Evolutionary conservation across 352 stramenopile genomes (phyloP).

Genomic region (Detonula confervacea): DNA sequence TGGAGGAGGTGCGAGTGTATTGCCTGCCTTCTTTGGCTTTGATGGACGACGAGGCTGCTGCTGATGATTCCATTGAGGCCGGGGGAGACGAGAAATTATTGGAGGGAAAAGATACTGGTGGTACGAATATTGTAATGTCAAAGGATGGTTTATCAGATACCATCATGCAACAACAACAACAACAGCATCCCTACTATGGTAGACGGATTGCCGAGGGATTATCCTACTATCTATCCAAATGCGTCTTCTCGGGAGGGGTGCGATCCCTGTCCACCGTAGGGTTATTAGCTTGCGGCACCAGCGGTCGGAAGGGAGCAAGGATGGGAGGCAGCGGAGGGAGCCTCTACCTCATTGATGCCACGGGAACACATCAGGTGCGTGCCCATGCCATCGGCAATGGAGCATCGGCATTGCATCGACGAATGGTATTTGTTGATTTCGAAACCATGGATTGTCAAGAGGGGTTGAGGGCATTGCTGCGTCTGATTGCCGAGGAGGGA

Average conservation of each 20-base stretch:
- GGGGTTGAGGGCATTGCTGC: slow-evolving; percentile 35
- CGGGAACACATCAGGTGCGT: slow-evolving; percentile 62
- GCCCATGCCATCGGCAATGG: slow-evolving; percentile 65
- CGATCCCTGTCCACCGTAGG: slow-evolving; percentile 57
- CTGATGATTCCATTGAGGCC: too few relatives aligned
- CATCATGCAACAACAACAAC: slow-evolving; percentile 17
- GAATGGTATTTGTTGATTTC: slow-evolving; percentile 50
- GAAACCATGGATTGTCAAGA: slow-evolving; percentile 35
- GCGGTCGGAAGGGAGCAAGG: not conserved
- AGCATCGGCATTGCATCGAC: slow-evolving; percentile 23
- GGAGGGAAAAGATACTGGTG: not conserved
- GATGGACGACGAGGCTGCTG: too few relatives aligned
- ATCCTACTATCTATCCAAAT: slow-evolving; percentile 67
- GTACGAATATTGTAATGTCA: too few relatives aligned
- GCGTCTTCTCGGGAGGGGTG: slow-evolving; percentile 44
- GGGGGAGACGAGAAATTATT: too few relatives aligned
- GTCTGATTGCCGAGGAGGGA: slow-evolving; percentile 35
- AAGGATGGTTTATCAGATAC: too few relatives aligned
- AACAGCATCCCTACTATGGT: slow-evolving; percentile 51
- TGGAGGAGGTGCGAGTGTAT: slow-evolving; percentile 38
- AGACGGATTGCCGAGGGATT: slow-evolving; percentile 57
- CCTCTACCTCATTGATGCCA: slow-evolving; percentile 70
- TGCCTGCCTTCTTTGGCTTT: slow-evolving; percentile 26
- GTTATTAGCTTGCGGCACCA: slow-evolving; percentile 50
- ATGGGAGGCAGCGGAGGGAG: not conserved